These are phyloP conservation scores for Tetrapisispora fleetii DNA, from an alignment of 805 yeast species.

Conservation along the genomic window DNA sequence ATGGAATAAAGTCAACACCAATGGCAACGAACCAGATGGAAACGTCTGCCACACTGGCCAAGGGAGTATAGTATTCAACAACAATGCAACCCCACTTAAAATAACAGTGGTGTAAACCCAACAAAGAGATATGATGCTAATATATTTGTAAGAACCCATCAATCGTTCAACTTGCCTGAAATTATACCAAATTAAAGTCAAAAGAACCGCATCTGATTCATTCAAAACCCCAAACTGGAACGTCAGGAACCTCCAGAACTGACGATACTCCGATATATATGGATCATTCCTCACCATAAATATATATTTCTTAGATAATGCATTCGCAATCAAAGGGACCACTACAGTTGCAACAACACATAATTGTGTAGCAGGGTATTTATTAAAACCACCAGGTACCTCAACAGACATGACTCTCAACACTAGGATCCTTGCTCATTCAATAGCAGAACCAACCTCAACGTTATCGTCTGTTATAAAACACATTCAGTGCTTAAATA, in stretches of 20 bases:
- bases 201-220: slow-evolving; percentile 46
- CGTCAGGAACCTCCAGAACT: slow-evolving; percentile 45
- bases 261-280: slow-evolving; percentile 42
- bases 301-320: slow-evolving; percentile 20
- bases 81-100: slow-evolving; percentile 29
- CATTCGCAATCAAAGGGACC: slow-evolving; percentile 22
- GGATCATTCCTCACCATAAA: slow-evolving; percentile 33
- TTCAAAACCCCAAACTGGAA: slow-evolving; percentile 47
- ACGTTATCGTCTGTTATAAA: no score
- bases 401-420: slow-evolving; percentile 10
- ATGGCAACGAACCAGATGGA: slow-evolving; percentile 36
- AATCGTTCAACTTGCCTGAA: slow-evolving; percentile 48
- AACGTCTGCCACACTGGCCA: slow-evolving; percentile 33
- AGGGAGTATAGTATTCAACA: slow-evolving; percentile 25
- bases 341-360: slow-evolving; percentile 19
- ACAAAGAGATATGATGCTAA: slow-evolving; percentile 37
- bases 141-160: slow-evolving; percentile 46
- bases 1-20: slow-evolving; percentile 32
- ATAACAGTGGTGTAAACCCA: slow-evolving; percentile 39
- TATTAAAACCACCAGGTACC: slow-evolving; percentile 10
- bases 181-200: slow-evolving; percentile 39
- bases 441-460: no score
- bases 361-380: slow-evolving; percentile 22
- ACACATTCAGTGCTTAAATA: no score
- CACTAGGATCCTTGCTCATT: no score